Conservation (phyloP, 257 asterid genomes). For the Jasminum sambac region DNA sequence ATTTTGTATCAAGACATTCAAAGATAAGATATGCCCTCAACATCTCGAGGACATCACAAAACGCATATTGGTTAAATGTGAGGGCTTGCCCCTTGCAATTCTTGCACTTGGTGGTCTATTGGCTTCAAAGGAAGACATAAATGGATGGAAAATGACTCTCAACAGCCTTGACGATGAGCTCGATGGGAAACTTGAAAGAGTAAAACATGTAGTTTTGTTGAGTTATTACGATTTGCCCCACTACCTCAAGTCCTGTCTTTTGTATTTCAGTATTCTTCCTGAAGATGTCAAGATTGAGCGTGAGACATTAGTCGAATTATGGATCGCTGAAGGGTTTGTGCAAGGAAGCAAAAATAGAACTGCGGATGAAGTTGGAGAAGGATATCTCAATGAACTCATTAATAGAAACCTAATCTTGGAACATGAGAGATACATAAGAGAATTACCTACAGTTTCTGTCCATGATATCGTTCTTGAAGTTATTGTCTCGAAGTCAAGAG, state of each 20-base stretch:
- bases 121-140: too few species aligned
- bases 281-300: neutral
- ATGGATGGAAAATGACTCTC: conserved; percentile 21
- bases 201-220: neutral
- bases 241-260: conserved; percentile 17
- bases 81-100: too few species aligned
- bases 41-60: too few species aligned
- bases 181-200: neutral
- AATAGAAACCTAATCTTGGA: too few species aligned
- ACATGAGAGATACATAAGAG: too few species aligned
- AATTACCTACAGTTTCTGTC: too few species aligned
- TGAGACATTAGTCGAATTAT: neutral
- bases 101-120: too few species aligned
- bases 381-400: conserved; percentile 16
- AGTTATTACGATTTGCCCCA: too few species aligned
- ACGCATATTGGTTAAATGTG: neutral
- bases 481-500: too few species aligned
- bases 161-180: conserved; percentile 28
- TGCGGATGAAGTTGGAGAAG: conserved; percentile 19
- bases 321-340: conserved; percentile 29
- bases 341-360: neutral
- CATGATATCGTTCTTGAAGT: too few species aligned
- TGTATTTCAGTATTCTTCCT: conserved; percentile 22
- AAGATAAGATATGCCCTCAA: too few species aligned
- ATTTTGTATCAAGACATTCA: neutral